Base-by-base conservation (phyloP, 2,329 filamentous ascomycete genomes). In the Colletotrichum tropicale region DNA sequence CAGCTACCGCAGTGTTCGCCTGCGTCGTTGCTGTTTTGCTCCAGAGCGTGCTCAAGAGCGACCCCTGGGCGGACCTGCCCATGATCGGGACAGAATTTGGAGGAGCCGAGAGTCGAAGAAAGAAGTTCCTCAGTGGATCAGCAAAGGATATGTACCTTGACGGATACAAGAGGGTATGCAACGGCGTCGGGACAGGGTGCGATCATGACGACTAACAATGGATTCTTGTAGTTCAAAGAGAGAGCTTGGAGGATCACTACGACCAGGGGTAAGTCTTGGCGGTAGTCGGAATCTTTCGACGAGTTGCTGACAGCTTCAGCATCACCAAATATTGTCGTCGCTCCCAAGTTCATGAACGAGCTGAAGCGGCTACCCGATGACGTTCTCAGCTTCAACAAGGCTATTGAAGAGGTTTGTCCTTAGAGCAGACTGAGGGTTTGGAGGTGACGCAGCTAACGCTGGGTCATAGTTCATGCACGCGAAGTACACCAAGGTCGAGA, bases 401-500 rank as follows among this genome's bases (percentile, higher is more conserved):
- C 82, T 2, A 61, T 83, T 26, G 76, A 74, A 3, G 80, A 83
- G 55, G 79, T n/a, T 43, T 3, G 15, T n/a, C n/a, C n/a, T n/a
- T n/a, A n/a, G 24, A n/a, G 16, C 8, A 16, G 16, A 38, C 3
- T 34, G 5, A 4, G 34, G 18, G 28, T 7, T 13, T 1, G 13
- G 15, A 8, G 16, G 36, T 70, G 9, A 62, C 8, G 1, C 2
- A 8, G n/a, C 43, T 52, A 52, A 52, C 8, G 6, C 13, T 15
- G 2, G 2, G 7, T 7, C 5, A 12, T 64, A 84, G 80, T 71
- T 68, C 3, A 80, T 85, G 80, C 80, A 83, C 24, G 55, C 79
- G 9, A 82, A 84, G 72, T 85, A 86, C 77, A 85, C 83, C n/a
- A 78, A 79, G 36, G 68, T 85, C 21, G 64, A 79, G 0, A 75